phyloP scores from a whole-genome alignment of 176 grass and related monocot species.

The Rhynchospora breviuscula region DNA sequence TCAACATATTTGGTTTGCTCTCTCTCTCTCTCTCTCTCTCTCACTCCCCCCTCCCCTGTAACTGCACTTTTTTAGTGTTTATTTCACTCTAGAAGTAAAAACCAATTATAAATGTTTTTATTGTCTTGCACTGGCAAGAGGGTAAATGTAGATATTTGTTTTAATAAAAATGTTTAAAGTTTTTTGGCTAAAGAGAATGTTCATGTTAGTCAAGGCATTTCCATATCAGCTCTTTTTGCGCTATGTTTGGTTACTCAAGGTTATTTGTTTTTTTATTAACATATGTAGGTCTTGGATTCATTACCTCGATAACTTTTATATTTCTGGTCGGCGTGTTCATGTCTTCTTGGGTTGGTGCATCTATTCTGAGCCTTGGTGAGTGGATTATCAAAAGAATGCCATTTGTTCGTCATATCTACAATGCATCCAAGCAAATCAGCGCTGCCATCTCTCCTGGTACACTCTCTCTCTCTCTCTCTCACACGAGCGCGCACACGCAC shows the following conservation, averaged over 20 bases:
- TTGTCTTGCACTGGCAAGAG: not conserved
- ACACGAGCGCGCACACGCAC: not conserved
- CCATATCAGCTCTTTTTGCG: not conserved
- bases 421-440: conserved; percentile 99
- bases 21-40: not conserved
- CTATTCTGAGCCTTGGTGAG: conserved; percentile 86
- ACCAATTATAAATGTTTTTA: not conserved
- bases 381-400: conserved; percentile 99
- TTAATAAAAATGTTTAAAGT: not conserved
- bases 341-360: conserved; percentile 97
- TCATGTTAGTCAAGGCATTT: not conserved
- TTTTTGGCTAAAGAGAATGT: not conserved
- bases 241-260: not conserved
- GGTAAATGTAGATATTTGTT: not conserved
- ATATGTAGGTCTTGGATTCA: conserved; percentile 76
- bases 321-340: conserved; percentile 91
- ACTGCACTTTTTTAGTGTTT: not conserved
- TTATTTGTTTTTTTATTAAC: not conserved
- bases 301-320: conserved; percentile 92
- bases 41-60: not conserved
- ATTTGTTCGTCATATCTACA: conserved; percentile 96
- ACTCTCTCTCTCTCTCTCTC: not conserved
- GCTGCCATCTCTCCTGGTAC: conserved; percentile 95
- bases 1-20: conserved; percentile 79
- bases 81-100: not conserved